phyloP scores from a whole-genome alignment of 1,284 basidiomycete species.

The Lignosus rhinocerotis region DNA sequence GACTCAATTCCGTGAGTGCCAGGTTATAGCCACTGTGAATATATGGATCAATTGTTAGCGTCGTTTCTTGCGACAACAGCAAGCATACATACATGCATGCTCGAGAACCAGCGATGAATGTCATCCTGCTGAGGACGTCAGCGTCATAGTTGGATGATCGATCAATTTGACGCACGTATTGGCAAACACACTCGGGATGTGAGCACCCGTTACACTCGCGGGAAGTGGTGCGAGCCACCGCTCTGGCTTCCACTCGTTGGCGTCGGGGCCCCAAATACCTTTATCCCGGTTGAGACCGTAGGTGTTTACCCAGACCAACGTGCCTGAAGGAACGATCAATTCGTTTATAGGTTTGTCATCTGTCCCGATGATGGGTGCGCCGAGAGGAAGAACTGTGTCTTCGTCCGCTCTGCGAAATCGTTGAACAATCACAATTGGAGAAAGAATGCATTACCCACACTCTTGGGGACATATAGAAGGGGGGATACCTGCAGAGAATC shows the following conservation, averaged over 20 bases:
- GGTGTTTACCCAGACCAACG: constrained; percentile 14
- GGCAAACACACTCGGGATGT: constrained; percentile 28
- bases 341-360: neutral
- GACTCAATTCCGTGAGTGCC: constrained; percentile 5
- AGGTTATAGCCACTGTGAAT: constrained; percentile 5
- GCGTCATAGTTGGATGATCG: neutral
- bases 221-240: constrained; percentile 35
- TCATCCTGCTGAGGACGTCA: constrained; percentile 20
- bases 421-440: constrained; percentile 34
- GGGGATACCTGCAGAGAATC: constrained; percentile 1
- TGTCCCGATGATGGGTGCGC: neutral
- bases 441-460: constrained; percentile 1
- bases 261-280: constrained; percentile 43
- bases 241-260: constrained; percentile 42
- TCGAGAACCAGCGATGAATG: constrained; percentile 29
- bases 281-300: constrained; percentile 26
- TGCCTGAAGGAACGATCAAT: constrained; percentile 16
- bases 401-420: constrained; percentile 28
- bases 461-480: constrained; percentile 7
- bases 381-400: constrained; percentile 8
- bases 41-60: neutral
- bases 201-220: constrained; percentile 22
- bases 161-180: constrained; percentile 16
- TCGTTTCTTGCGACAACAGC: too few relatives aligned
- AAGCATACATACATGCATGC: constrained; percentile 29